Conservation (phyloP, 805 yeast genomes). For the Saturnispora hagleri region DNA sequence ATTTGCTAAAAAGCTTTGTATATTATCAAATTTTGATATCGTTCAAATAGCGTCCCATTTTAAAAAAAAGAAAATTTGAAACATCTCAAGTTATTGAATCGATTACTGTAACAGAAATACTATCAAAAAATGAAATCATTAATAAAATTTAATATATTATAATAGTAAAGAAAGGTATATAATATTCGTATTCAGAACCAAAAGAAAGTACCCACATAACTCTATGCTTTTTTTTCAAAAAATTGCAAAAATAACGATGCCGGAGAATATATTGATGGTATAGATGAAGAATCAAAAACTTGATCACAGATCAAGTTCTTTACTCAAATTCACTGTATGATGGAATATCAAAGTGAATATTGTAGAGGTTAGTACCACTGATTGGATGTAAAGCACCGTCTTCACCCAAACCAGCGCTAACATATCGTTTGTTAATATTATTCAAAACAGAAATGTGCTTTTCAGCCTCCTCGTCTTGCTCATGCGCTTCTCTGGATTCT, state of each 20-base stretch:
- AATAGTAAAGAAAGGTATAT: background rate
- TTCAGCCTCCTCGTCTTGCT: constrained; percentile 2
- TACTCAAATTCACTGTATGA: constrained; percentile 24
- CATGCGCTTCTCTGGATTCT: constrained; percentile 2
- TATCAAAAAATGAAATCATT: too few relatives aligned
- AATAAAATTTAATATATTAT: too few relatives aligned
- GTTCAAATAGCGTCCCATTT: too few relatives aligned
- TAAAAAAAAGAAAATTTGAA: background rate
- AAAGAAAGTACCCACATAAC: background rate
- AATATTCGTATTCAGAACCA: background rate
- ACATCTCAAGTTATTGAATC: too few relatives aligned
- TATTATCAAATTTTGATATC: too few relatives aligned
- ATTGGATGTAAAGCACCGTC: constrained; percentile 33
- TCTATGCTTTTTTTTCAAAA: background rate
- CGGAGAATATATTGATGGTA: background rate
- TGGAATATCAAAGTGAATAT: constrained; percentile 74
- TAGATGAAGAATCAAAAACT: background rate
- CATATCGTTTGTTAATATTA: constrained; percentile 7
- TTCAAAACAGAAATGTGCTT: background rate
- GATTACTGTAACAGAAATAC: background rate
- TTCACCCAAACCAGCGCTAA: constrained; percentile 17
- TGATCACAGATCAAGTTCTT: background rate
- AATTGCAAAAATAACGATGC: background rate
- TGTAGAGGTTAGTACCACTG: constrained; percentile 58
- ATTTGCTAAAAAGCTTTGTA: too few relatives aligned